Evolutionary conservation across 371 early-diverging fungal genomes (phyloP).

Genomic region (Mucor irregularis): DNA sequence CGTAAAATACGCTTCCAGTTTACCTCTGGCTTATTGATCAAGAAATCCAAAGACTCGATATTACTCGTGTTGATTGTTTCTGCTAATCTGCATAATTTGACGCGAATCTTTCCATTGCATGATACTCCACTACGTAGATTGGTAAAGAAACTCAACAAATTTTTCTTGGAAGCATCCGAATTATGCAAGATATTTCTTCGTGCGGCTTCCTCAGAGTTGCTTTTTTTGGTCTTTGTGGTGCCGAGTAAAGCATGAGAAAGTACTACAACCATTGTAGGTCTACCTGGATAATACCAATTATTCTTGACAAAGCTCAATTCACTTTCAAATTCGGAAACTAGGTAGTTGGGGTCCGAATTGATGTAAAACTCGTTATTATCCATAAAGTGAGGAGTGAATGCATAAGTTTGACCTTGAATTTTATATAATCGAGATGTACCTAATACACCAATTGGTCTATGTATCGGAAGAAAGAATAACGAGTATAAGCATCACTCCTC

Average conservation of each 20-base stretch:
- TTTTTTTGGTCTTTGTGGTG: not conserved
- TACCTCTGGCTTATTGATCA: slow-evolving; percentile 69
- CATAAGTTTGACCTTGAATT: slow-evolving; percentile 83
- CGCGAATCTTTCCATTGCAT: slow-evolving; percentile 62
- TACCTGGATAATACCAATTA: slow-evolving; percentile 79
- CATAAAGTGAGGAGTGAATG: slow-evolving; percentile 90
- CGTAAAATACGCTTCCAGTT: slow-evolving; percentile 71
- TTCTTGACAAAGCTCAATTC: slow-evolving; percentile 77
- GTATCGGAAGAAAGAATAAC: too few relatives aligned
- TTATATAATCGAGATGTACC: slow-evolving; percentile 79
- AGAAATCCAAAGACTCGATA: slow-evolving; percentile 82
- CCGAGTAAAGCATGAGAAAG: slow-evolving; percentile 55
- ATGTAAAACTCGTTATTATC: slow-evolving; percentile 87
- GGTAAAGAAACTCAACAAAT: slow-evolving; percentile 82
- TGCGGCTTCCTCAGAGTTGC: not conserved
- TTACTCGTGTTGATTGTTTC: slow-evolving; percentile 79
- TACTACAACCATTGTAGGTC: slow-evolving; percentile 80
- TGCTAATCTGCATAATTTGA: slow-evolving; percentile 70
- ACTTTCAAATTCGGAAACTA: slow-evolving; percentile 75
- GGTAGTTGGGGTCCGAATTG: slow-evolving; percentile 78
- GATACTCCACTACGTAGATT: slow-evolving; percentile 68
- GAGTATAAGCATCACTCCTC: too few relatives aligned
- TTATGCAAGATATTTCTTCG: too few relatives aligned
- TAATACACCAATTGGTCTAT: slow-evolving; percentile 67
- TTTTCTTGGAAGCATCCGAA: slow-evolving; percentile 53